Base-by-base conservation (phyloP, 345 rosid genomes). In the Linum trigynum region DNA sequence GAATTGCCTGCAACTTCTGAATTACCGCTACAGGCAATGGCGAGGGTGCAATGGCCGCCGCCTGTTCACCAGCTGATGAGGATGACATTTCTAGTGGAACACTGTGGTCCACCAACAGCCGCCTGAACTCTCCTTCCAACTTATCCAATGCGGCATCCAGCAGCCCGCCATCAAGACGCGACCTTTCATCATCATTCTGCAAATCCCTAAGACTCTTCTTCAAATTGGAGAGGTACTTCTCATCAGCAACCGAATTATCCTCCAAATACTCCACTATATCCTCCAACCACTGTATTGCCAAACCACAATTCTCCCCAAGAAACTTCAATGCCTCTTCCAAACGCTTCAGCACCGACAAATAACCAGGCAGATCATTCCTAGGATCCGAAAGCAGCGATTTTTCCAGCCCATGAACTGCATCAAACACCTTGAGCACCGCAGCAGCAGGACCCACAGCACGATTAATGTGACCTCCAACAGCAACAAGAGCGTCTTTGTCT, bases 401-500 rank as follows among this genome's bases (percentile, higher is more conserved):
- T 76, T 94, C 99, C 23, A 94, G 84, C 32, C 99, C 99, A 64
- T 94, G 96, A 37, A 94, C 97, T 0, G 96, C 97, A 78, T 91
- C 97, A 59, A 94, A 94, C 40, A 94, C 99, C 90, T 91, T 94
- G 48, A 94, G 99, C 65, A 94, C 99, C 0, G 99, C 96, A 0
- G 99, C 97, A 15, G 99, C 99, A 57, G 99, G 99, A 55, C 95
- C 97, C 45, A 94, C 97, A 5, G 99, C 99, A 38, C 97, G 91
- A 79, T 94, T 88, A 71, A 94, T 94, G 72, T 94, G 95, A 1
- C 96, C 99, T 36, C 97, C 91, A 5, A 87, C 99, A 0, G 86
- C 89, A 0, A 23, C 77, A 38, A 94, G 86, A 51, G 99, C 97
- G 0, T 94, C 96, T 76, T 86, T 83, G 48, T 94, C 92, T 0